Evolutionary conservation across 345 rosid genomes (phyloP).

Genomic region (Hevea brasiliensis): DNA sequence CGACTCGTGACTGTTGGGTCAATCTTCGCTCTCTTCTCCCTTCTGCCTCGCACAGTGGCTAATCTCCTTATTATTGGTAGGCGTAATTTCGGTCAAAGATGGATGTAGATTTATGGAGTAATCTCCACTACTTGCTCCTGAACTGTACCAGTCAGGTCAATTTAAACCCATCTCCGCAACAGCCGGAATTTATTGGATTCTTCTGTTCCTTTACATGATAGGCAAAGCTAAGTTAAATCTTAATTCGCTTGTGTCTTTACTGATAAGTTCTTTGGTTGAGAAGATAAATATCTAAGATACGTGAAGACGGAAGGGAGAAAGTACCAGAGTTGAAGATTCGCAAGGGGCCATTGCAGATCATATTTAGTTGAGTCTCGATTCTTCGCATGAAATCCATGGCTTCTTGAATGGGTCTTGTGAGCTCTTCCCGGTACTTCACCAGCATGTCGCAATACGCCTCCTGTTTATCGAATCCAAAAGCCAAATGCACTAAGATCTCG

Average conservation of each 20-base stretch:
- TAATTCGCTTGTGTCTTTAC: too few relatives aligned
- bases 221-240: conserved; percentile 7
- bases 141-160: conserved; percentile 2
- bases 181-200: conserved; percentile 8
- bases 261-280: not conserved
- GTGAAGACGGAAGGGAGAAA: not conserved
- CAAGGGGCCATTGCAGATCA: conserved; percentile 67
- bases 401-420: conserved; percentile 89
- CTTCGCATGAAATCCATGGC: conserved; percentile 98
- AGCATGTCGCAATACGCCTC: conserved; percentile 96
- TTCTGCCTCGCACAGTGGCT: not conserved
- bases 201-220: conserved; percentile 7
- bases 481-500: not conserved
- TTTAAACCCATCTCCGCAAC: conserved; percentile 22
- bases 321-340: conserved; percentile 82
- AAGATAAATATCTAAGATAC: not conserved
- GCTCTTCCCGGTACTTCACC: conserved; percentile 89
- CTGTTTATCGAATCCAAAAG: conserved; percentile 32
- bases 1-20: not conserved
- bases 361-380: conserved; percentile 84
- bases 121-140: conserved; percentile 9
- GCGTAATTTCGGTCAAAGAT: conserved; percentile 22
- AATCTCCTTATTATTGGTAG: conserved; percentile 16
- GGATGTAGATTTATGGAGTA: too few relatives aligned
- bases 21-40: not conserved